Base-by-base conservation (phyloP, 2,329 filamentous ascomycete species). In the Colletotrichum spinosum region DNA sequence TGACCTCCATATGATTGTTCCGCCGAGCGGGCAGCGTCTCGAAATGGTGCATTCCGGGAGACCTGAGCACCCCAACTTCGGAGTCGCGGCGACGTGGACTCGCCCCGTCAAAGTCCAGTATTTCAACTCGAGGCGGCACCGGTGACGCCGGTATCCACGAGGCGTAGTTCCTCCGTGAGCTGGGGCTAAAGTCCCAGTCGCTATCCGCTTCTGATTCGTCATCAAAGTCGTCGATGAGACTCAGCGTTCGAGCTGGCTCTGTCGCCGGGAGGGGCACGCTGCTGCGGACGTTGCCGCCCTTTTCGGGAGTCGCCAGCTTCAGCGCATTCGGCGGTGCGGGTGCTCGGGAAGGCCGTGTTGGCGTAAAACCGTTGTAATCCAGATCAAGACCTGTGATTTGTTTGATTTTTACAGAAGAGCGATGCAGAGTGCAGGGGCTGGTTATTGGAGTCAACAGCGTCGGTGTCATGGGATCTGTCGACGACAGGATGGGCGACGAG, bases 361-460 rank as follows among this genome's bases (percentile, higher is more conserved):
- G 42, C 6, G 45, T 41, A 48, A 60, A 49, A 45, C 37, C 52
- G 13, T 48, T 59, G 50, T 58, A 52, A 1, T 74, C 72, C n/a
- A 81, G 49, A 45, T 80, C 77, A 35, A 78, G 72, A 1, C 80
- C 81, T 6, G 74, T 82, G 12, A 83, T 73, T 68, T 81, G 78
- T 39, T 76, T 74, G 46, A 82, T 73, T 71, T 83, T 83, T 48
- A 73, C 72, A 0, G 75, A 74, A 0, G 80, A 77, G 46, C 69
- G 70, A 52, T 76, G 74, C 10, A 72, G 61, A 0, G 72, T 72
- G 4, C 74, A 55, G 35, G 55, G 38, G 5, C 39, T 55, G 8
- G 49, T 57, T 38, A 56, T 34, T 25, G 57, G 57, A 6, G 55
- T 61, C 17, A 44, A 4, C 6, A 60, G 48, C 37, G 48, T 50